phyloP scores from a whole-genome alignment of 345 rosid genomes.

The Sisymbrium altissimum region DNA sequence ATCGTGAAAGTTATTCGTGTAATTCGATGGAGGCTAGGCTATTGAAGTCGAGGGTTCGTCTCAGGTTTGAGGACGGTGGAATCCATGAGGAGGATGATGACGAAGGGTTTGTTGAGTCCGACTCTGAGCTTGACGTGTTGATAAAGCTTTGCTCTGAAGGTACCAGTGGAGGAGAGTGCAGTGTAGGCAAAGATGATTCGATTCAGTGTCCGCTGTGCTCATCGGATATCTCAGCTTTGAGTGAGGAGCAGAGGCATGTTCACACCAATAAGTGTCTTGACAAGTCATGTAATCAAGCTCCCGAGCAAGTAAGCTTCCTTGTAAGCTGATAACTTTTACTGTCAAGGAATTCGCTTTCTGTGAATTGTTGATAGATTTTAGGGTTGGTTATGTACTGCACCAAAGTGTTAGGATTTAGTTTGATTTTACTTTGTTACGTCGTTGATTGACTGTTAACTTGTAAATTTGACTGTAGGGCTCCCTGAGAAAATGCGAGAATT shows the following conservation, averaged over 20 bases:
- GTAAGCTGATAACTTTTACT: not conserved
- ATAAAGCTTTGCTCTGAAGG: slow-evolving; percentile 52
- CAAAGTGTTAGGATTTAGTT: not conserved
- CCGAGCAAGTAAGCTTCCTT: slow-evolving; percentile 43
- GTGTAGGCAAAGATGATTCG: slow-evolving; percentile 20
- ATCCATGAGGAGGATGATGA: slow-evolving; percentile 19
- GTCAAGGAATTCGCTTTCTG: no score
- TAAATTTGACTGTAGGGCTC: slow-evolving; percentile 35
- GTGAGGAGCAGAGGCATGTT: slow-evolving; percentile 58
- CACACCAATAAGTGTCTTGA: slow-evolving; percentile 87
- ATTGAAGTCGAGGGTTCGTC: slow-evolving; percentile 27
- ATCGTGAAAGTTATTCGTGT: slow-evolving; percentile 41
- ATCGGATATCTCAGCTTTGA: slow-evolving; percentile 58
- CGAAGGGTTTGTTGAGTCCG: slow-evolving; percentile 39
- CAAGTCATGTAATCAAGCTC: slow-evolving; percentile 33
- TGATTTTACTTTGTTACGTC: not conserved
- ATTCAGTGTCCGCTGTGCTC: slow-evolving; percentile 78
- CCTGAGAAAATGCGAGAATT: slow-evolving; percentile 23
- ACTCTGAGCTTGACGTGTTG: slow-evolving; percentile 50
- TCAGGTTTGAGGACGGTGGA: slow-evolving; percentile 13
- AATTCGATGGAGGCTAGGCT: slow-evolving; percentile 69
- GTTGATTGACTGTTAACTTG: slow-evolving; percentile 4
- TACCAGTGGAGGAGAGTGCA: slow-evolving; percentile 25
- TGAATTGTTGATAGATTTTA: no score
- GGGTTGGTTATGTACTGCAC: not conserved